These are phyloP conservation scores for Conoideocrella luteorostrata DNA, from an alignment of 2,329 filamentous ascomycete genomes.

Conservation along the genomic window DNA sequence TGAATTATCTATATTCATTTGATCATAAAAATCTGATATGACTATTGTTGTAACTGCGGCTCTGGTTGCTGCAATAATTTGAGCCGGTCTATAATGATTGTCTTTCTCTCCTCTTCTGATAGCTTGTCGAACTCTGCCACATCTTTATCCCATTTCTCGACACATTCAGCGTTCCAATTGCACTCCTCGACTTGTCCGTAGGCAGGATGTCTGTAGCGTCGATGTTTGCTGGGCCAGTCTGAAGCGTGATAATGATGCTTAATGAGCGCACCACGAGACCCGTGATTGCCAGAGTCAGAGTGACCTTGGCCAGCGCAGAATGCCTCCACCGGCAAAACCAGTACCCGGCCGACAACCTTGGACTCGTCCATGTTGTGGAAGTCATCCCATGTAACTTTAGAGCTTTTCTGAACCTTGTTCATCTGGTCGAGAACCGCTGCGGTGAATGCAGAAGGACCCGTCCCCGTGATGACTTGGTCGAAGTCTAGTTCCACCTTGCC, in stretches of 20 bases:
- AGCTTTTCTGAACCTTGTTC: slow-evolving; percentile 34
- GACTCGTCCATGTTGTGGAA: slow-evolving; percentile 64
- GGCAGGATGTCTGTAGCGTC: slow-evolving; percentile 59
- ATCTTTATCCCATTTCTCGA: slow-evolving; percentile 59
- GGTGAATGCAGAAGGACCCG: slow-evolving; percentile 65
- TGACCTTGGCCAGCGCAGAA: slow-evolving; percentile 69
- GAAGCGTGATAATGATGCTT: slow-evolving; percentile 73
- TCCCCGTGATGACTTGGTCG: slow-evolving; percentile 67
- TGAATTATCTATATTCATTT: too few species aligned
- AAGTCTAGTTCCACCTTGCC: slow-evolving; percentile 60
- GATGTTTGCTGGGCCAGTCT: slow-evolving; percentile 62
- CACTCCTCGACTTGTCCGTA: slow-evolving; percentile 66
- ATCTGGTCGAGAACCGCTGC: slow-evolving; percentile 59
- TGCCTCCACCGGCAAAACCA: slow-evolving; percentile 64
- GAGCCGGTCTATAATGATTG: slow-evolving; percentile 30
- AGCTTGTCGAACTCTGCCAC: slow-evolving; percentile 54
- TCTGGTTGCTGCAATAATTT: slow-evolving; percentile 6
- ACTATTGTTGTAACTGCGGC: neutral
- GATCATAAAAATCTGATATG: too few species aligned
- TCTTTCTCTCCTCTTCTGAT: slow-evolving; percentile 52
- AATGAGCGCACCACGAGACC: slow-evolving; percentile 58
- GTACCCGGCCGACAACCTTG: slow-evolving; percentile 55
- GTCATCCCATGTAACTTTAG: slow-evolving; percentile 49
- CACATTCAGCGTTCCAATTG: slow-evolving; percentile 62
- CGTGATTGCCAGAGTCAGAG: slow-evolving; percentile 65